phyloP scores from a whole-genome alignment of 2,329 filamentous ascomycete genomes.

The Microthyrium microscopicum region DNA sequence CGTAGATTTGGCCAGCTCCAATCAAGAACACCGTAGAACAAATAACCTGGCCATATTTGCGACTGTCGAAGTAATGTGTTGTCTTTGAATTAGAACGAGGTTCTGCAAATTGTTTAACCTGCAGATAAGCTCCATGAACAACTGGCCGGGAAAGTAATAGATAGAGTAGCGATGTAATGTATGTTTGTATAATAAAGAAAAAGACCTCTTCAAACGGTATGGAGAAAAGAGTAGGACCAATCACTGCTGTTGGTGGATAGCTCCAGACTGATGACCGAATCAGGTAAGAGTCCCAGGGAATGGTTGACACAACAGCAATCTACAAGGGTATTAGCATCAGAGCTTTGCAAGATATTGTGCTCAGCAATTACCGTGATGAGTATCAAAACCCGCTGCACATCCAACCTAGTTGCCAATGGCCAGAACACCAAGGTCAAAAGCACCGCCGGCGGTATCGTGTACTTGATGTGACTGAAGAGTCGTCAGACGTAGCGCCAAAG shows the following conservation, averaged over 20 bases:
- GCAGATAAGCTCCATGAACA: constrained; percentile 38
- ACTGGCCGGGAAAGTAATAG: constrained; percentile 48
- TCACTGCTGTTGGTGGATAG: constrained; percentile 47
- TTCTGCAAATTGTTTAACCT: constrained; percentile 18
- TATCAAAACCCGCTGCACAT: constrained; percentile 45
- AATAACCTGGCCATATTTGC: too few relatives aligned
- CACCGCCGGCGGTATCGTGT: constrained; percentile 47
- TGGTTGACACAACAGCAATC: constrained; percentile 50
- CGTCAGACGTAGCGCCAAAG: background rate
- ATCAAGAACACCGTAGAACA: too few relatives aligned
- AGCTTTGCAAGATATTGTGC: background rate
- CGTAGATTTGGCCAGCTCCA: constrained; percentile 27
- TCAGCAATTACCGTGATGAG: constrained; percentile 30
- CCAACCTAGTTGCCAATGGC: constrained; percentile 44
- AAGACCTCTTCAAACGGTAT: constrained; percentile 60
- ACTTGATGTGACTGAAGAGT: constrained; percentile 41
- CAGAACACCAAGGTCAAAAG: constrained; percentile 41
- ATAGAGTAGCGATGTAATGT: constrained; percentile 53
- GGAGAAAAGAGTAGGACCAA: constrained; percentile 44
- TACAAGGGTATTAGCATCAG: constrained; percentile 15
- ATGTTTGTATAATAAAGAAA: constrained; percentile 64
- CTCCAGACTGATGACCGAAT: constrained; percentile 54
- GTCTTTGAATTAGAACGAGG: constrained; percentile 11
- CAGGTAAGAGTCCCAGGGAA: constrained; percentile 63
- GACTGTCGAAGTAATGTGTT: too few relatives aligned